phyloP scores from a whole-genome alignment of 441 rosid genomes.

The Croton laevigatus region DNA sequence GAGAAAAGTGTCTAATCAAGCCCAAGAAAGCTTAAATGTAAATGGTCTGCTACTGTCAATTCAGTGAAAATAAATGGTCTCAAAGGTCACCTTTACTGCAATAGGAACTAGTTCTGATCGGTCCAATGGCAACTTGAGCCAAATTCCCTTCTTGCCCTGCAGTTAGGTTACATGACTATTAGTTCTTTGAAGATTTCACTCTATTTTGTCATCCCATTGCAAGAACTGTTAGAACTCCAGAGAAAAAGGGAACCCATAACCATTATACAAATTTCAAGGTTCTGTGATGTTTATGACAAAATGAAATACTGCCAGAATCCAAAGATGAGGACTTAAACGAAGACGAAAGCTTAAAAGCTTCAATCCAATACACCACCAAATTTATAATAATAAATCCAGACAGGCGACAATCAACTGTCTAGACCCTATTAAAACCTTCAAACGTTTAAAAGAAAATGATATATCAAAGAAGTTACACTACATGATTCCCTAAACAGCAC shows the following conservation, averaged over 20 bases:
- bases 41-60: not conserved
- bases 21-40: conserved; percentile 3
- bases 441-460: not conserved
- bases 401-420: not conserved
- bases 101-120: conserved; percentile 78
- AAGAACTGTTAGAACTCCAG: not conserved
- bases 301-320: not conserved
- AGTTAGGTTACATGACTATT: conserved; percentile 8
- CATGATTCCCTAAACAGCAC: not conserved
- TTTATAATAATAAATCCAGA: not conserved
- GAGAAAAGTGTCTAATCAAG: not conserved
- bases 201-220: not conserved
- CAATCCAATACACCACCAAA: not conserved
- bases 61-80: not conserved
- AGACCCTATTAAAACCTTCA: not conserved
- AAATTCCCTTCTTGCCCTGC: conserved; percentile 86
- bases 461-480: not conserved
- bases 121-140: conserved; percentile 81
- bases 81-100: conserved; percentile 64
- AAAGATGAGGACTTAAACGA: not conserved
- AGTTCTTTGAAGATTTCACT: not conserved
- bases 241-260: not conserved
- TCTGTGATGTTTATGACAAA: not conserved
- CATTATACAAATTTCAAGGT: not conserved
- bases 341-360: not conserved